Evolutionary conservation across 441 rosid genomes (phyloP).

Genomic region (Corymbia citriodora): DNA sequence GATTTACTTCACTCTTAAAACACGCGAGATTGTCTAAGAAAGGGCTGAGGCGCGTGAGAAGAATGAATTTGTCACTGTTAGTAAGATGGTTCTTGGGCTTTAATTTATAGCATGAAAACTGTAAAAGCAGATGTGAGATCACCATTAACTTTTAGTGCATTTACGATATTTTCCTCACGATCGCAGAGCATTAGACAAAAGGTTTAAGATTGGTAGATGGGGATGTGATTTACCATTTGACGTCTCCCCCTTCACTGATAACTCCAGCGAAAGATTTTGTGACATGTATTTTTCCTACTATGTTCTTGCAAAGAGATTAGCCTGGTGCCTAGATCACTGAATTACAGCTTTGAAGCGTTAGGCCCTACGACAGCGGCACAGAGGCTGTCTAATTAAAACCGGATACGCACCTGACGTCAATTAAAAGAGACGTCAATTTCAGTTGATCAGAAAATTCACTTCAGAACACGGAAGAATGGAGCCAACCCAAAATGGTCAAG

Average conservation of each 20-base stretch:
- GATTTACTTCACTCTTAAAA: background rate
- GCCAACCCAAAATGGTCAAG: background rate
- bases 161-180: background rate
- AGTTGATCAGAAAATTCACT: background rate
- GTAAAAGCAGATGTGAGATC: background rate
- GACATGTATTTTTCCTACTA: background rate
- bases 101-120: background rate
- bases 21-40: background rate
- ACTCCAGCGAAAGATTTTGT: background rate
- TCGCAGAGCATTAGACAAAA: background rate
- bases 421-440: background rate
- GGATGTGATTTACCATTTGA: background rate
- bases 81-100: background rate
- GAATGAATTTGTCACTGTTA: rapidly evolving
- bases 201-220: background rate
- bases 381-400: background rate
- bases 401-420: background rate
- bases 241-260: background rate
- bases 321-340: background rate
- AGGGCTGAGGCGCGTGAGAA: background rate
- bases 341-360: background rate
- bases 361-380: background rate
- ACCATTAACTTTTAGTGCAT: background rate
- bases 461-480: background rate
- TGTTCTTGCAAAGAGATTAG: background rate